Evolutionary conservation across 1,284 basidiomycete species (phyloP), one percentile per base, ranked within the genome.

Genomic region (Waitea zeae): DNA sequence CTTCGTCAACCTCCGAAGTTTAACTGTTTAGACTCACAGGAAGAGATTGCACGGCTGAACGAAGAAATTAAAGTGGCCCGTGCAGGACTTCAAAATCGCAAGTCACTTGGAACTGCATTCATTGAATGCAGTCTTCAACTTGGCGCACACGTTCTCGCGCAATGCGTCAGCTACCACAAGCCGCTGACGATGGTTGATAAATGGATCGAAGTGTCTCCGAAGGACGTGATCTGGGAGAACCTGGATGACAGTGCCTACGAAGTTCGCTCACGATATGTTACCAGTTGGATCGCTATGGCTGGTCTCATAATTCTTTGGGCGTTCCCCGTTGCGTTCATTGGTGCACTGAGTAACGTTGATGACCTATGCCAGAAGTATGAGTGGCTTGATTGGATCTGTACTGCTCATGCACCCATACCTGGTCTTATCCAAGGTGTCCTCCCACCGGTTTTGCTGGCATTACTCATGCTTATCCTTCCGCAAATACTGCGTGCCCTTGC

Each of bases 41-140:
- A 59, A 15, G 67, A 74, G 45, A 68, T 77, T 19, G 49, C 56
- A 1, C 51, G 53, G 17, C 53, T 72, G 30, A 71, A 70, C 42
- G 43, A 43, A 15, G 52, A 56, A 31, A 64, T 79, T 36, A 52
- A 58, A 3, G 51, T 54, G n/a, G 49, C 50, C 31, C 54, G 62
- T 15, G 53, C 61, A 38, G 49, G 60, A 26, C 53, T 70, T 27
- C 54, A 55, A 26, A 59, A 65, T 41, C 61, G 66, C 11, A 66
- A 62, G 38, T 74, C 78, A 17, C 46, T 73, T 32, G 72, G 72
- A 13, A 70, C 67, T 37, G 73, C 67, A 0, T 88, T 88, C 53
- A 72, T 88, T 41, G 67, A 78, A 35, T 87, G 83, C 58, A 74
- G 82, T 50, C 63, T 75, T 36, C 82, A 86, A 51, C 70, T 82